A percentile compares a stretch with the other conserved stretches of the same genome.
These are phyloP conservation scores for Camelina laxa DNA, from an alignment of 345 rosid species.

Conservation along the genomic window DNA sequence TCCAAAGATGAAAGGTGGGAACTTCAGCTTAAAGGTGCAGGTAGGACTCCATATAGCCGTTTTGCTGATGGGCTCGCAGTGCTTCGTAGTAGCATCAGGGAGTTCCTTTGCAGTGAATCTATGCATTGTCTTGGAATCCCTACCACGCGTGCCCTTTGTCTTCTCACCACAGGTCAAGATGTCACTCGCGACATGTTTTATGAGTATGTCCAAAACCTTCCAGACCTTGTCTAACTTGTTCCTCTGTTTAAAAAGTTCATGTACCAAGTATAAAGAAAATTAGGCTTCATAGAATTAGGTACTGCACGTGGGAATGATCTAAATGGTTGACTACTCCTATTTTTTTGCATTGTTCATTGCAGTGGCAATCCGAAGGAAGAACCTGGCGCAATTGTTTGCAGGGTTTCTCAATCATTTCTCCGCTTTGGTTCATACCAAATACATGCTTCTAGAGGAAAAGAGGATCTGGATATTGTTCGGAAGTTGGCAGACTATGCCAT, in stretches of 20 bases:
- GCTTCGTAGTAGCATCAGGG: slow-evolving; percentile 92
- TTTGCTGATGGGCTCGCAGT: slow-evolving; percentile 99
- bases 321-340: slow-evolving; percentile 16
- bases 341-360: slow-evolving; percentile 38
- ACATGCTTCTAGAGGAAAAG: slow-evolving; percentile 91
- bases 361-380: slow-evolving; percentile 97
- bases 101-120: slow-evolving; percentile 93
- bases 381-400: slow-evolving; percentile 94
- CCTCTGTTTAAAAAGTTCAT: not conserved
- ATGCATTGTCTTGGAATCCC: slow-evolving; percentile 96
- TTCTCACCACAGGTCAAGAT: slow-evolving; percentile 86
- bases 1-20: slow-evolving; percentile 95
- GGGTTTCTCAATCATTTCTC: slow-evolving; percentile 88
- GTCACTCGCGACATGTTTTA: slow-evolving; percentile 98
- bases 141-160: slow-evolving; percentile 94
- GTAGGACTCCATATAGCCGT: slow-evolving; percentile 95
- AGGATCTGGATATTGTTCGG: slow-evolving; percentile 76
- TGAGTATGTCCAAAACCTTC: slow-evolving; percentile 68
- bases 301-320: slow-evolving; percentile 7
- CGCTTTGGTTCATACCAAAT: slow-evolving; percentile 93
- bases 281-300: not conserved
- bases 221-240: slow-evolving; percentile 7
- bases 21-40: slow-evolving; percentile 96
- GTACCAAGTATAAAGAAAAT: not conserved
- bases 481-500: slow-evolving; percentile 94